Conservation (phyloP, 768 basidiomycete genomes). For the Nidularia sp. region DNA sequence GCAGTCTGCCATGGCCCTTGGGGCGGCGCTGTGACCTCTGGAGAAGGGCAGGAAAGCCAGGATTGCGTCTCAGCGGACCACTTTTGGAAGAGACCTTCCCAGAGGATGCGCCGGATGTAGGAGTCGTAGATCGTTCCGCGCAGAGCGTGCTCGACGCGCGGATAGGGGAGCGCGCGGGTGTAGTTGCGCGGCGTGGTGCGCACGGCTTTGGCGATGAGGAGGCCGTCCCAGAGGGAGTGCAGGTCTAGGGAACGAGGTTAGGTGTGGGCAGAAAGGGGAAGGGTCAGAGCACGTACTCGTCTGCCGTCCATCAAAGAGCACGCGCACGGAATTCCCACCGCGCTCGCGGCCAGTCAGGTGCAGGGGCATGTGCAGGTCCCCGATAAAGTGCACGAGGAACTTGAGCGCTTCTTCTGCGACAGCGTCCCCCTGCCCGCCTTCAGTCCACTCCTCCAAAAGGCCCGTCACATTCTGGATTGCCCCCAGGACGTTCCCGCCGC, state of each 20-base stretch:
- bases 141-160: slow-evolving; percentile 61
- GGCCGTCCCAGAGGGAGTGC: slow-evolving; percentile 84
- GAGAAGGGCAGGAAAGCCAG: slow-evolving; percentile 7
- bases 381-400: slow-evolving; percentile 91
- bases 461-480: slow-evolving; percentile 75
- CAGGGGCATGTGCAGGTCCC: slow-evolving; percentile 91
- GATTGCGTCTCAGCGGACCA: slow-evolving; percentile 52
- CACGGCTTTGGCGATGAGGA: slow-evolving; percentile 79
- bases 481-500: slow-evolving; percentile 64
- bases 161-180: slow-evolving; percentile 63
- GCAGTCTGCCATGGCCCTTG: slow-evolving; percentile 20
- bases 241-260: slow-evolving; percentile 44
- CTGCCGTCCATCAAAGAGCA: slow-evolving; percentile 64
- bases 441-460: slow-evolving; percentile 50
- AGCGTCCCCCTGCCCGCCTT: slow-evolving; percentile 19
- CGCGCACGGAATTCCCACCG: slow-evolving; percentile 82
- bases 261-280: neutral
- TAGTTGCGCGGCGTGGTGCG: slow-evolving; percentile 76
- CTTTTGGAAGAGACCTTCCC: slow-evolving; percentile 74
- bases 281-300: slow-evolving; percentile 50
- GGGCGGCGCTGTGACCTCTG: neutral
- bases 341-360: slow-evolving; percentile 86
- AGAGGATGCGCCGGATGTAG: slow-evolving; percentile 81
- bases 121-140: slow-evolving; percentile 84
- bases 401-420: slow-evolving; percentile 77